A percentile compares a stretch with the other conserved stretches of the same genome.
These are phyloP conservation scores for Leishmania tropica DNA, from an alignment of 208 protist species.

Conservation along the genomic window DNA sequence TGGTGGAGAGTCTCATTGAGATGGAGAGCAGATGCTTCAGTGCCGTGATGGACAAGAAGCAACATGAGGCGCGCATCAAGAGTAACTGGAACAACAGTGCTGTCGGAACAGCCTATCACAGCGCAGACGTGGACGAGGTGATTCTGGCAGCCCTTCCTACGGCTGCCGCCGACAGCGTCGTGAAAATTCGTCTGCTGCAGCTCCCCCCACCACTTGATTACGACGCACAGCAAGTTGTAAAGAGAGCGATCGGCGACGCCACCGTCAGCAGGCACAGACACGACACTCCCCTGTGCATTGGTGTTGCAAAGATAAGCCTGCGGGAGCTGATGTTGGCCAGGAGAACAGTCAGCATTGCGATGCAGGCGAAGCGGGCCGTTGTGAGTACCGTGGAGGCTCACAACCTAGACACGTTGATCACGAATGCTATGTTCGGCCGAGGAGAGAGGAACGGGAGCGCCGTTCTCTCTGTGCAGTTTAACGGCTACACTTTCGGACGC, in stretches of 20 bases:
- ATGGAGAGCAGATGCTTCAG: slow-evolving; percentile 59
- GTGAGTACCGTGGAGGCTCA: slow-evolving; percentile 56
- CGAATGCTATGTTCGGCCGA: slow-evolving; percentile 76
- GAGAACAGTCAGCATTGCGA: slow-evolving; percentile 65
- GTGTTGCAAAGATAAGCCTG: slow-evolving; percentile 79
- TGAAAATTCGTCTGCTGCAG: slow-evolving; percentile 87
- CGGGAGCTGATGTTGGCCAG: slow-evolving; percentile 62
- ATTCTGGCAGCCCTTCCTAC: slow-evolving; percentile 70
- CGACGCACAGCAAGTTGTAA: slow-evolving; percentile 23
- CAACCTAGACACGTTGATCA: slow-evolving; percentile 71
- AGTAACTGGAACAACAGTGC: slow-evolving; percentile 71
- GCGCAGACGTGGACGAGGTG: slow-evolving; percentile 41
- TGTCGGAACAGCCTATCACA: slow-evolving; percentile 67
- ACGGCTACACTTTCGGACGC: slow-evolving; percentile 61
- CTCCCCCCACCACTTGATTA: slow-evolving; percentile 55
- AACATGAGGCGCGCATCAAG: slow-evolving; percentile 58
- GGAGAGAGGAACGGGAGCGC: slow-evolving; percentile 69
- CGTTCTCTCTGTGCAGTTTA: slow-evolving; percentile 70
- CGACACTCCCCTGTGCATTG: slow-evolving; percentile 74
- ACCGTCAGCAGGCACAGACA: slow-evolving; percentile 26
- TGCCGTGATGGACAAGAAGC: slow-evolving; percentile 26
- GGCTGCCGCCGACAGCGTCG: slow-evolving; percentile 50
- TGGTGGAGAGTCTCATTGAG: slow-evolving; percentile 71
- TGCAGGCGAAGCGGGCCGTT: slow-evolving; percentile 74
- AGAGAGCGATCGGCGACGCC: slow-evolving; percentile 3